Base-by-base conservation (phyloP, 169 alveolate species). In the Cryptosporidium meleagridis region DNA sequence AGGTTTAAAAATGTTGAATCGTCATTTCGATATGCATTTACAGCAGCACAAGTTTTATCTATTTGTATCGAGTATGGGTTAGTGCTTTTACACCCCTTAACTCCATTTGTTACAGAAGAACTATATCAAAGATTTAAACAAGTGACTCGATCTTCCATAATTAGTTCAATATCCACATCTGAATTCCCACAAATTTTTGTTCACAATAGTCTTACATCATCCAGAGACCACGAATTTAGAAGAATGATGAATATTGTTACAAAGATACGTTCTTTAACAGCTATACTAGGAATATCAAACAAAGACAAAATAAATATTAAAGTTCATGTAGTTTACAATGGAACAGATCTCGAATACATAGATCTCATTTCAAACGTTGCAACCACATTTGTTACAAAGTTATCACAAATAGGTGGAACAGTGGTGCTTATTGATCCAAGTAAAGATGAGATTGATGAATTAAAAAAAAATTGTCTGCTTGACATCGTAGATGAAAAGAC, bases 81-180 rank as follows among this genome's bases (percentile, higher is more conserved):
- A 59, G 93, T 97, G 69, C 95, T 98, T 52, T 92, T 98, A 21
- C 99, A 98, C 92, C 99, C 99, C 26, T 94, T 98, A 91, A 95
- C 98, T 95, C 99, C 99, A 23, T 98, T 95, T 91, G 93, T 98
- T 69, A 97, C 99, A 2, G 99, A 98, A 95, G 99, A 98, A 86
- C 95, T 98, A 67, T 98, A 95, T 91, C 98, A 97, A 69, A 96
- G 97, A 85, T 92, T 98, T 33, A 98, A 98, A 16, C 94, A 85
- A 29, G 84, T 86, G 29, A 61, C 73, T 18, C 68, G 91, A 51
- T 71, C 87, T 39, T 71, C 69, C 69, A 93, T 71, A 33, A 93
- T 96, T 53, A 93, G n/a, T 53, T 86, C 75, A 86, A 84, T 69
- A 8, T 51, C 70, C 12, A 71, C 61, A 7, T 59, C 80, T 0